Evolutionary conservation across 495 filamentous ascomycete species (phyloP), one percentile per base, ranked within the genome.

Genomic region (Aspergillus saccharolyticus): DNA sequence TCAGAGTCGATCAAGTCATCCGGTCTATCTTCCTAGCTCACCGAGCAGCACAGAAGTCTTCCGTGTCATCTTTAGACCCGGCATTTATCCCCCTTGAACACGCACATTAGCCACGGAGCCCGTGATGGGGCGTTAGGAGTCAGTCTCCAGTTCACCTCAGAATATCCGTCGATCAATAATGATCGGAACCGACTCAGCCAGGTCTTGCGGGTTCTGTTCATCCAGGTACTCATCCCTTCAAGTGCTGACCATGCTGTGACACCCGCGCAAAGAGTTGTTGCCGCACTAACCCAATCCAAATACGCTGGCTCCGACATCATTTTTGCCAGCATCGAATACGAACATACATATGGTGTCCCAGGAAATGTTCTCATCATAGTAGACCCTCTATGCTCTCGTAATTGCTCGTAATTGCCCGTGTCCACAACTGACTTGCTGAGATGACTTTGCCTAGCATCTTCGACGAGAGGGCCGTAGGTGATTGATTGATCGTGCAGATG

Each of bases 291-390:
- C 63, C 66, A 78, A 44, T 60, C 48, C 42, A 78, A 54, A 55
- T 73, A 62, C 2, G 6, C 50, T 51, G 70, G 70, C 14, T 70
- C 70, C 0, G 67, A n/a, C n/a, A n/a, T 65, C 19, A 56, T 64
- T 10, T 70, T 70, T 48, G 61, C 70, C 22, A 68, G 60, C 25
- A 65, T 64, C 51, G 66, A 61, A 7, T 44, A 30, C 1, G 66
- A 47, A 1, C 53, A 66, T 7, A 57, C 84, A 10, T 61, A 59
- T 19, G 83, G 83, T 57, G 84, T 83, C 15, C 82, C 84, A 6
- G 83, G 73, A 16, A 69, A 78, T 21, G 66, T 86, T 47, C 70
- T 84, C 57, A 24, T 73, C 14, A 64, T 69, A n/a, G 16, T 72
- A 72, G 53, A 66, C 66, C 20, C 53, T 79, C 45, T 64, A 75